Evolutionary conservation across 1,284 basidiomycete genomes (phyloP).

Genomic region (Trametes hirsuta): DNA sequence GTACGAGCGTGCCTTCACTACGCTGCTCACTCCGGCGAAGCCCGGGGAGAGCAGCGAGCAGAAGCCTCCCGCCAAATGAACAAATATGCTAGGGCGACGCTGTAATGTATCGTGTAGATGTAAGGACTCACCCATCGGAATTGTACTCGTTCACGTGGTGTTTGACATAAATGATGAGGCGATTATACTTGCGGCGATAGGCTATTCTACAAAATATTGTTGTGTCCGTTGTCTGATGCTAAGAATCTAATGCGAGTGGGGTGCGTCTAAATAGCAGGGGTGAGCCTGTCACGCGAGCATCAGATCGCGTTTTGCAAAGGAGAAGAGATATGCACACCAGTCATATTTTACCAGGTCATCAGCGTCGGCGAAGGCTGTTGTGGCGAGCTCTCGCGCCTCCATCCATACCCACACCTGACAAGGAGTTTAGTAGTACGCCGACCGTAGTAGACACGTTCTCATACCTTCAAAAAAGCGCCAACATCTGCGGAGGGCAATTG

Average conservation of each 20-base stretch:
- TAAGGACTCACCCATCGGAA: neutral
- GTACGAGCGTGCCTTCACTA: slow-evolving; percentile 63
- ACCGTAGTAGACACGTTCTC: neutral
- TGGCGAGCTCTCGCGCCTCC: slow-evolving; percentile 87
- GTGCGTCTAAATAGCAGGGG: slow-evolving; percentile 31
- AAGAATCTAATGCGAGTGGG: slow-evolving; percentile 7
- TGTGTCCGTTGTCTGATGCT: slow-evolving; percentile 10
- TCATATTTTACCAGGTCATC: slow-evolving; percentile 82
- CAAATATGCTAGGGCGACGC: too few species aligned
- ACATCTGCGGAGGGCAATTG: slow-evolving; percentile 70
- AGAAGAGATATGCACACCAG: slow-evolving; percentile 49
- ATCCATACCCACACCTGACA: slow-evolving; percentile 88
- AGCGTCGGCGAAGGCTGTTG: slow-evolving; percentile 72
- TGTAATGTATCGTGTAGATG: neutral
- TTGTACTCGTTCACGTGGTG: neutral
- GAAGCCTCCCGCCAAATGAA: slow-evolving; percentile 2
- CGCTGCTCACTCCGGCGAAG: slow-evolving; percentile 43
- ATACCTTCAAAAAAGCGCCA: slow-evolving; percentile 83
- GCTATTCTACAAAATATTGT: slow-evolving; percentile 22
- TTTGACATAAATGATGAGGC: neutral
- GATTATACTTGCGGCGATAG: slow-evolving; percentile 17
- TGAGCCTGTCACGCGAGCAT: slow-evolving; percentile 32
- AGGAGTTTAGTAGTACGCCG: neutral
- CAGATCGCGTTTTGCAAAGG: neutral
- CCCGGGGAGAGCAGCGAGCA: slow-evolving; percentile 10